Conservation (phyloP, 805 yeast species). For the Saccharomycopsis babjevae region DNA sequence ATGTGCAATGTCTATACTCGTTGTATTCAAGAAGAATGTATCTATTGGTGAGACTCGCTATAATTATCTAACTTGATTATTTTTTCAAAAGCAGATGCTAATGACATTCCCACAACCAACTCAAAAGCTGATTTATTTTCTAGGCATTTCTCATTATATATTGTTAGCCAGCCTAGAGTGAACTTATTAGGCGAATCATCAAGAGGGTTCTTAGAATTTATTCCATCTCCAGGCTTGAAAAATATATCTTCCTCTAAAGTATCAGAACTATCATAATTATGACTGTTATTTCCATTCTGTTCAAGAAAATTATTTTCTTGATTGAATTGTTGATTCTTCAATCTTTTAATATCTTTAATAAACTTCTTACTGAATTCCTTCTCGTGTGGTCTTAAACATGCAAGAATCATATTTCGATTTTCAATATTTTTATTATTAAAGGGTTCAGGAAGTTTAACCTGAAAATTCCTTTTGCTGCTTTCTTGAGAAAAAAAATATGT, state of each 20-base stretch:
- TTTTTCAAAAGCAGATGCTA: conserved; percentile 40
- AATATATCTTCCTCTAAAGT: conserved; percentile 17
- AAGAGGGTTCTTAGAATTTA: conserved; percentile 35
- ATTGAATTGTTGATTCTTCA: conserved; percentile 10
- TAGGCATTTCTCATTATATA: conserved; percentile 36
- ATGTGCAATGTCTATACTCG: no score
- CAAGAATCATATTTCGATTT: conserved; percentile 26
- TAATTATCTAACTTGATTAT: conserved; percentile 3
- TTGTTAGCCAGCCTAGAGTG: conserved; percentile 57
- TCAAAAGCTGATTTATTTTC: conserved; percentile 41
- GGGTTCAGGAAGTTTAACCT: conserved; percentile 12
- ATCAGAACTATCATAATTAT: not conserved
- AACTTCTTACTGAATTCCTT: conserved; percentile 30
- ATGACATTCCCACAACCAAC: conserved; percentile 39
- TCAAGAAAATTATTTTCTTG: conserved; percentile 2
- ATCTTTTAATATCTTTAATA: conserved; percentile 27
- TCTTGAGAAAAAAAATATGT: conserved; percentile 18
- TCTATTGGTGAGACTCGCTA: not conserved
- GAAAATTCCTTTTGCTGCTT: conserved; percentile 8
- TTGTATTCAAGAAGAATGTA: no score
- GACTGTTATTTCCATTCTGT: not conserved
- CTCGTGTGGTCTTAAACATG: conserved; percentile 34
- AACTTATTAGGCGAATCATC: conserved; percentile 55
- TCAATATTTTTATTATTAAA: conserved; percentile 3
- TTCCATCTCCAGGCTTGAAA: conserved; percentile 45